phyloP scores from a whole-genome alignment of 768 basidiomycete genomes.

The Porpolomopsis calyptriformis region DNA sequence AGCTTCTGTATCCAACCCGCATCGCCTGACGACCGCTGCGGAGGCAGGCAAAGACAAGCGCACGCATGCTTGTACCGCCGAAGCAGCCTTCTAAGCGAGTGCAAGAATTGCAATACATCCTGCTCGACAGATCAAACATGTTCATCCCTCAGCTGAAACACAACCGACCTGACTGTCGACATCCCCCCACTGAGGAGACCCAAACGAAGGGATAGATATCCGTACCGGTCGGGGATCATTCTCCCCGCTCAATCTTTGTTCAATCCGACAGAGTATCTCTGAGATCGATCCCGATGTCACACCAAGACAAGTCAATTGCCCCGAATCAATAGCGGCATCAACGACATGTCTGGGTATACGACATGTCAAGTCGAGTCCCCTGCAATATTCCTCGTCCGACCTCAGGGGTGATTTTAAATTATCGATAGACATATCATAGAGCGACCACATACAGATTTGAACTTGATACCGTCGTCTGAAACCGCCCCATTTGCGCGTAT shows the following conservation, averaged over 20 bases:
- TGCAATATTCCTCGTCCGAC: slow-evolving; percentile 52
- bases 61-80: slow-evolving; percentile 49
- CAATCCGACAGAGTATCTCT: slow-evolving; percentile 18
- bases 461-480: slow-evolving; percentile 67
- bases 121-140: slow-evolving; percentile 18
- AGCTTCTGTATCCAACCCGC: slow-evolving; percentile 68
- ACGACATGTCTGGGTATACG: slow-evolving; percentile 44
- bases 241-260: slow-evolving; percentile 16
- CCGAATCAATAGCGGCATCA: slow-evolving; percentile 30
- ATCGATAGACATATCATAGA: slow-evolving; percentile 6
- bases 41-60: slow-evolving; percentile 57
- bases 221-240: slow-evolving; percentile 32
- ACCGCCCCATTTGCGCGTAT: slow-evolving; percentile 88
- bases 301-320: slow-evolving; percentile 27
- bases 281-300: slow-evolving; percentile 12
- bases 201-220: slow-evolving; percentile 53
- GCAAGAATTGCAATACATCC: slow-evolving; percentile 66
- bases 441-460: slow-evolving; percentile 36
- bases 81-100: slow-evolving; percentile 51
- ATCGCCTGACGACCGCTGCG: slow-evolving; percentile 50
- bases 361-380: slow-evolving; percentile 61
- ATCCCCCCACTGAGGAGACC: slow-evolving; percentile 64
- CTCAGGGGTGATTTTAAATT: slow-evolving; percentile 20
- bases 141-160: neutral
- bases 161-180: slow-evolving; percentile 37